Evolutionary conservation across 495 filamentous ascomycete species (phyloP), one percentile per base, ranked within the genome.

Genomic region (Penicillium angulare): DNA sequence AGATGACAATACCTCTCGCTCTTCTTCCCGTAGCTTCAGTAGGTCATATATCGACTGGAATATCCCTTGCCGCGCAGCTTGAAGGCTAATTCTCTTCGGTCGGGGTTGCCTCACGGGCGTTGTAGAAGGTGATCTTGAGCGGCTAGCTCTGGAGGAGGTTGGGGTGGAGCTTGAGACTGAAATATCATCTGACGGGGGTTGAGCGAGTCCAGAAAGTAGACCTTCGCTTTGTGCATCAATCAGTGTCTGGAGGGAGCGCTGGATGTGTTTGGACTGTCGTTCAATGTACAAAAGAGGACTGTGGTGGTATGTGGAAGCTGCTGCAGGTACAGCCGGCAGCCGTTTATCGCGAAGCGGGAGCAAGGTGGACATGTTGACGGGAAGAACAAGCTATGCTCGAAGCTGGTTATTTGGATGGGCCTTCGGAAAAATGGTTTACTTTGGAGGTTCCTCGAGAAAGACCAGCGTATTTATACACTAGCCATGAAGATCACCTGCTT

Each of bases 181-280:
- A 7, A 64, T 51, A 50, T 75, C 72, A 27, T 72, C 61, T 44
- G 61, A 18, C 52, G 57, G 53, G 18, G 67, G 59, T 12, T 50
- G 61, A 31, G 60, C 59, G 1, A 82, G 68, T 8, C 82, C 82
- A 46, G 77, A 69, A 3, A 85, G 64, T 31, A 96, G 75, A 21
- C 89, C 89, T 31, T 85, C 80, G 38, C 86, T 85, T 68, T 97
- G 92, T 0, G 88, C 87, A 70, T 97, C 91, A 22, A 97, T 80
- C 4, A 96, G 69, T 21, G 72, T 62, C 65, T 97, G 92, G 4
- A 97, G 77, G 39, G 91, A 84, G 29, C 75, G 75, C 52, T 96
- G 85, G 15, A 96, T 82, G 43, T 75, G 65, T 50, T 65, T 71
- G 38, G 69, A 56, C 46, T 78, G 72, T 13, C 76, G 72, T 21